A percentile compares a stretch with the other conserved stretches of the same genome.
Evolutionary conservation across 495 filamentous ascomycete species (phyloP).

Genomic region (Penicillium cataractarum): DNA sequence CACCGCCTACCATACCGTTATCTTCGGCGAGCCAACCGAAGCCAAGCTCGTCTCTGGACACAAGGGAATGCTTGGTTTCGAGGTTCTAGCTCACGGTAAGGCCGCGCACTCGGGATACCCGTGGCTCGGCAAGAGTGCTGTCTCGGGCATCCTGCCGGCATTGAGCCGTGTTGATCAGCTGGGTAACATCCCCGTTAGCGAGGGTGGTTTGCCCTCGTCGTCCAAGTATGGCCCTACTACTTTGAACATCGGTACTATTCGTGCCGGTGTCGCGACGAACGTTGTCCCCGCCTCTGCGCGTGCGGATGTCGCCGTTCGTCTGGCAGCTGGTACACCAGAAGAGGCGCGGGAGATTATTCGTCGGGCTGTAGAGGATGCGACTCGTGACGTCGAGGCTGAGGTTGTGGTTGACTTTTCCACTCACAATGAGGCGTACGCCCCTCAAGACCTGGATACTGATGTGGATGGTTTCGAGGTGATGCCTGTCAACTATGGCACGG

Average conservation of each 20-base stretch:
- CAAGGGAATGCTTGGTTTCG: slow-evolving; percentile 75
- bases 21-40: slow-evolving; percentile 93
- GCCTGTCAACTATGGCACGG: slow-evolving; percentile 90
- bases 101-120: slow-evolving; percentile 92
- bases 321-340: slow-evolving; percentile 70
- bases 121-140: slow-evolving; percentile 78
- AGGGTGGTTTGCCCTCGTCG: slow-evolving; percentile 67
- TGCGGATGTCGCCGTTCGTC: slow-evolving; percentile 68
- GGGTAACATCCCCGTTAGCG: slow-evolving; percentile 39
- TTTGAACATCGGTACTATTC: slow-evolving; percentile 77
- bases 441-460: slow-evolving; percentile 77
- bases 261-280: slow-evolving; percentile 85
- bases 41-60: slow-evolving; percentile 84
- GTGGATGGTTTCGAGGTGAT: slow-evolving; percentile 80
- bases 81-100: slow-evolving; percentile 68
- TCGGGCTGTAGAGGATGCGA: slow-evolving; percentile 57
- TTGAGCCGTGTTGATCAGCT: slow-evolving; percentile 64
- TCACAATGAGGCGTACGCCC: slow-evolving; percentile 63
- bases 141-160: slow-evolving; percentile 70
- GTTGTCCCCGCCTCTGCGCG: slow-evolving; percentile 76
- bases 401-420: slow-evolving; percentile 60
- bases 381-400: slow-evolving; percentile 59
- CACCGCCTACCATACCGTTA: slow-evolving; percentile 62
- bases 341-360: slow-evolving; percentile 56
- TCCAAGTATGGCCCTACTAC: slow-evolving; percentile 84